phyloP scores from a whole-genome alignment of 345 rosid genomes.

The Salix caprea region DNA sequence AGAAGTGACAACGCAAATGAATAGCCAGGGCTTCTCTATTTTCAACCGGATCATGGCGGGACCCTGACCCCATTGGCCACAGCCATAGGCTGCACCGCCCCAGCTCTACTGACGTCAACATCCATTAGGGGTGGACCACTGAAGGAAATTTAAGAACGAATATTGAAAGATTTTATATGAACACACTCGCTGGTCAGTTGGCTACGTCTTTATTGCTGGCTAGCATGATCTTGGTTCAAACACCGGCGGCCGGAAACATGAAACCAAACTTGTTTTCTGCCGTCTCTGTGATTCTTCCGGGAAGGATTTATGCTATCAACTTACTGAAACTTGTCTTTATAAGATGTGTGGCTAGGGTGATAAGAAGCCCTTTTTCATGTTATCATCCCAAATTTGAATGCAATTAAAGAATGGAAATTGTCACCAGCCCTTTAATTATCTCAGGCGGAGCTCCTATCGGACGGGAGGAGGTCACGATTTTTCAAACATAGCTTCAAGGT shows the following conservation, averaged over 20 bases:
- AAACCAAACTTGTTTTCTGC: constrained; percentile 13
- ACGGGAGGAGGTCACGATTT: too few relatives aligned
- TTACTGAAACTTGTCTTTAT: neutral
- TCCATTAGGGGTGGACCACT: too few relatives aligned
- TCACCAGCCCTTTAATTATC: too few relatives aligned
- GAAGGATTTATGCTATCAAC: neutral
- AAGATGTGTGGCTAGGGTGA: neutral
- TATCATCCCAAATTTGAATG: neutral
- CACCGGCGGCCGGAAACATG: constrained; percentile 15
- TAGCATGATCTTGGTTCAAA: neutral
- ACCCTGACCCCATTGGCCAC: constrained; percentile 21
- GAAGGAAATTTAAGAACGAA: too few relatives aligned
- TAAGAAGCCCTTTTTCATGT: neutral
- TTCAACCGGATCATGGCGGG: constrained; percentile 9
- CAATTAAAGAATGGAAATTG: too few relatives aligned
- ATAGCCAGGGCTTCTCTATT: constrained; percentile 17
- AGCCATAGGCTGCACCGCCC: constrained; percentile 12
- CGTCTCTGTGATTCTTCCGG: constrained; percentile 16
- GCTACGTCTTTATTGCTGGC: neutral
- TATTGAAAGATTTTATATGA: neutral
- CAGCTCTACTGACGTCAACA: too few relatives aligned
- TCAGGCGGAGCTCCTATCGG: too few relatives aligned
- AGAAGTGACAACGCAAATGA: constrained; percentile 17
- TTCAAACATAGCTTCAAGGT: too few relatives aligned
- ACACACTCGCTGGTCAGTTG: neutral